These are phyloP conservation scores for Colletotrichum liriopes DNA, from an alignment of 2,329 filamentous ascomycete species.

Conservation along the genomic window DNA sequence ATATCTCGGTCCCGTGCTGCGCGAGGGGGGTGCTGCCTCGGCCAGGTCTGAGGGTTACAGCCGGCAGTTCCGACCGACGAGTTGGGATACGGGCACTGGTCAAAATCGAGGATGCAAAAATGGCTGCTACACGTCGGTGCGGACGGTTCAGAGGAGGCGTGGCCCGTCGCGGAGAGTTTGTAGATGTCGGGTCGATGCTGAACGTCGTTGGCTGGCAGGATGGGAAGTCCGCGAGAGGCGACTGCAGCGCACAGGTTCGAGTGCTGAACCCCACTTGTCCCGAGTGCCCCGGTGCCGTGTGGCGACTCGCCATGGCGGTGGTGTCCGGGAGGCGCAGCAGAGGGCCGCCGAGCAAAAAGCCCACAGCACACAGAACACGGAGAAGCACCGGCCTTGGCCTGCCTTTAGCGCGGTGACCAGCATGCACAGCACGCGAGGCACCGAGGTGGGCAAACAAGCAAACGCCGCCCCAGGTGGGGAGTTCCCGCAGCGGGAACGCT, in stretches of 20 bases:
- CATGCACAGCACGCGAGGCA: background rate
- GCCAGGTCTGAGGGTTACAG: slow-evolving; percentile 22
- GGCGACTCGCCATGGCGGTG: slow-evolving; percentile 16
- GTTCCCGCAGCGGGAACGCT: background rate
- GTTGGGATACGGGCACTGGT: no score
- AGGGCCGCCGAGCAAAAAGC: background rate
- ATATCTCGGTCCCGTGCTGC: slow-evolving; percentile 15
- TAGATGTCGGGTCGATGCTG: background rate
- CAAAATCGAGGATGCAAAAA: background rate
- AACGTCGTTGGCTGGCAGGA: background rate
- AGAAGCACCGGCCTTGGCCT: slow-evolving; percentile 15
- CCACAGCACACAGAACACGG: background rate
- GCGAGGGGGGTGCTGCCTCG: slow-evolving; percentile 11
- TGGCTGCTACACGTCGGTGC: background rate
- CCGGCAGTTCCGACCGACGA: slow-evolving; percentile 3
- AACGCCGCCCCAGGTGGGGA: background rate
- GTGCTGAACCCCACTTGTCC: slow-evolving; percentile 16
- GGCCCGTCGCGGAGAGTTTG: background rate
- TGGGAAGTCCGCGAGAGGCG: background rate
- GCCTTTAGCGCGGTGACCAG: slow-evolving; percentile 12
- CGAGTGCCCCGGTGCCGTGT: slow-evolving; percentile 23
- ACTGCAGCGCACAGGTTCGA: slow-evolving; percentile 4
- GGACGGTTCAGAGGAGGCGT: background rate
- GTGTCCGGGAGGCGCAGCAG: slow-evolving; percentile 20
- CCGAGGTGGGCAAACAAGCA: slow-evolving; percentile 8